Evolutionary conservation across 2,329 filamentous ascomycete species (phyloP), one percentile per base, ranked within the genome.

Genomic region (Phoma sp.): DNA sequence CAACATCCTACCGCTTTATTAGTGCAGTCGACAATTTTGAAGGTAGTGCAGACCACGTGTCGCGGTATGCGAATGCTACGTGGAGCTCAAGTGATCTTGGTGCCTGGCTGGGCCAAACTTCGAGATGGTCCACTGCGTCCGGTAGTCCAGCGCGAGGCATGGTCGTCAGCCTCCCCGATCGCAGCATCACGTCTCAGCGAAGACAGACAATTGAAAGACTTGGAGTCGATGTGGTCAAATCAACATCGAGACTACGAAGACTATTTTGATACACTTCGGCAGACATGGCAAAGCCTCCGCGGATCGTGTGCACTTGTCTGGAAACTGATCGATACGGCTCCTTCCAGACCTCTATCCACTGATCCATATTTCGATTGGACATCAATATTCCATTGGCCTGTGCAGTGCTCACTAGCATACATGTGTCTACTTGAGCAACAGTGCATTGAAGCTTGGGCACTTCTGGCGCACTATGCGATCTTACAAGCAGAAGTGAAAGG

Each of bases 401-500:
- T 63, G 17, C 15, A 52, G 8, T 41, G 66, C 32, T 55, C 63
- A 8, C 38, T 52, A 3, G 58, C 57, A 3, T 70, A 65, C 35
- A 40, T 67, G 17, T 35, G 51, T 5, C 48, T 70, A 3, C 44
- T 73, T 8, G 69, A 69, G 35, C 48, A 65, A 37, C 54, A 50
- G 3, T 39, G 44, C 8, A 58, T 64, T 22, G 65, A 71, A 43
- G 64, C 69, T 17, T 71, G 68, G 65, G 60, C 69, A 2, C 60
- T 72, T 7, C 37, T 71, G 15, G 67, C 70, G 22, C 70, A 71
- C 57, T 70, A 62, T 38, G 68, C 59, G 4, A 64, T 73, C 2
- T 51, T 69, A 10, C 55, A 58, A 3, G 53, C 46, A 22, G 61
- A 64, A 35, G 39, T 63, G 9, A 32, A 44, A n/a, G 41, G 41